phyloP scores from a whole-genome alignment of 768 basidiomycete genomes.

The Kwoniella bestiolae region DNA sequence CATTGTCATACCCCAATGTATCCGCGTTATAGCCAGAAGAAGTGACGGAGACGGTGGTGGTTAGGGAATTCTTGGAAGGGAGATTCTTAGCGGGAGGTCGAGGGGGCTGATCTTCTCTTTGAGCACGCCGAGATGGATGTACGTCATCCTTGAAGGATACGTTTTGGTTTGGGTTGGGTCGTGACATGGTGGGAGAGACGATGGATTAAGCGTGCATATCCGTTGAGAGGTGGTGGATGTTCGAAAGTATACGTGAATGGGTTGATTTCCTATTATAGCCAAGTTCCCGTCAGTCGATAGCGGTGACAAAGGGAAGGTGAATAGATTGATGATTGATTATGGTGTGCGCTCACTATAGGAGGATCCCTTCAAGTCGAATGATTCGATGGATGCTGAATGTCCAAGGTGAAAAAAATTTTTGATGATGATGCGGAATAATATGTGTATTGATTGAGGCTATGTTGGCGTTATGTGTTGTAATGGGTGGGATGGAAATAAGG shows the following conservation, averaged over 20 bases:
- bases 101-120: slow-evolving; percentile 38
- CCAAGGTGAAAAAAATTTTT: too few relatives aligned
- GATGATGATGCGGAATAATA: too few relatives aligned
- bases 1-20: slow-evolving; percentile 37
- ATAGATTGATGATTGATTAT: too few relatives aligned
- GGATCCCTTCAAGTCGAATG: too few relatives aligned
- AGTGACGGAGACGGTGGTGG: slow-evolving; percentile 26
- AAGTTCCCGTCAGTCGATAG: background rate
- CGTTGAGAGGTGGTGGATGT: background rate
- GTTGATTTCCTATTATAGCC: background rate
- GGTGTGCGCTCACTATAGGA: too few relatives aligned
- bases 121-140: slow-evolving; percentile 44
- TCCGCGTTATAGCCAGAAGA: slow-evolving; percentile 22
- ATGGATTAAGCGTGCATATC: slow-evolving; percentile 10
- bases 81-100: slow-evolving; percentile 42
- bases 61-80: slow-evolving; percentile 38
- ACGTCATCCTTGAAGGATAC: slow-evolving; percentile 46
- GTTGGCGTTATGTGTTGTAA: too few relatives aligned
- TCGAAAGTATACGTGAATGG: background rate
- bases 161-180: slow-evolving; percentile 39
- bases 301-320: slow-evolving; percentile 14
- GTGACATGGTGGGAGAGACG: slow-evolving; percentile 34
- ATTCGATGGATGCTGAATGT: too few relatives aligned
- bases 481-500: too few relatives aligned
- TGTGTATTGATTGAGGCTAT: too few relatives aligned